Base-by-base conservation (phyloP, 2,329 filamentous ascomycete genomes). In the Pseudomassariella vexata region DNA sequence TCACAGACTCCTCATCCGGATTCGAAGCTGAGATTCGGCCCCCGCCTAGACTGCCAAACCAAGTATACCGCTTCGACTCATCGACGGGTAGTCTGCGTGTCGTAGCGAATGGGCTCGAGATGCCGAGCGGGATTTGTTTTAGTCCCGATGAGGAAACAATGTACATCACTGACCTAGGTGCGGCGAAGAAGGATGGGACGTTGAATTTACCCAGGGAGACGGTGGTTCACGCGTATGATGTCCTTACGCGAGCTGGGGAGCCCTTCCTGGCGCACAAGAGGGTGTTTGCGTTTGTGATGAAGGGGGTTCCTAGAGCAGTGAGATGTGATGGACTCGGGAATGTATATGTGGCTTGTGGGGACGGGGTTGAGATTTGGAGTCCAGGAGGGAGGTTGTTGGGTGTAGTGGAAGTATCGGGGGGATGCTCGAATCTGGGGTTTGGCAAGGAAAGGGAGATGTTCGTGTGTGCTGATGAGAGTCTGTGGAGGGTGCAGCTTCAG, bases 301-400 rank as follows among this genome's bases (percentile, higher is more conserved):
- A 52, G 1, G 69, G 69, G 0, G 56, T 65, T 5, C 69, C 73
- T 0, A 56, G 44, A 37, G 58, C 53, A 18, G 56, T 70, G 25
- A 50, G 53, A 23, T 66, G 62, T 32, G 65, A 69, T 38, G 25
- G 35, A 2, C 32, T 44, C 5, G 67, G 65, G 2, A 67, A 68
- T 37, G 59, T 73, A 2, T 72, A 66, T 40, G 55, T 60, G 23
- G 66, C 63, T 0, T 67, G 64, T 35, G 60, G 56, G 3, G 68
- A 68, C 35, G 68, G 68, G 9, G 50, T 73, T n/a, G 65, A 70
- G 38, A 56, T 73, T 3, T 73, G 62, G 59, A 65, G 54, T 27
- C 38, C 57, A 2, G 60, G 54, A 4, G 67, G 67, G 5, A 52
- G 52, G 15, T 51, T 67, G 1, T 55, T 71, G 19, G 68, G 67